Percentiles rank a stretch among this genome's conserved stretches.
Evolutionary conservation across 2,329 filamentous ascomycete genomes (phyloP).

Genomic region (Pyricularia sp.): DNA sequence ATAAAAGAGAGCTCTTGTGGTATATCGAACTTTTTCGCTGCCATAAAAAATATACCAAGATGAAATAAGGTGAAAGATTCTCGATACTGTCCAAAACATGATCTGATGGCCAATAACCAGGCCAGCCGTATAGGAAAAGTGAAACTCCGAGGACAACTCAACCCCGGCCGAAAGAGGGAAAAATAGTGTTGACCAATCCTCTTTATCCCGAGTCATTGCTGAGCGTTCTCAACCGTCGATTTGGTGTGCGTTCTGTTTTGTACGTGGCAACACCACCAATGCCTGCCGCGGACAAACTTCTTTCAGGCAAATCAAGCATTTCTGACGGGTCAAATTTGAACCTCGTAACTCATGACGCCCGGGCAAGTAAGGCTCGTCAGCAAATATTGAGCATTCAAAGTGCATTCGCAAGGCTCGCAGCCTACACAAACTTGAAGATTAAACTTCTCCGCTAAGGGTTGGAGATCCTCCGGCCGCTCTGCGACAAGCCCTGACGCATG

Average conservation of each 20-base stretch:
- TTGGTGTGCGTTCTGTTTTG: neutral
- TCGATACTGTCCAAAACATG: neutral
- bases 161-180: neutral
- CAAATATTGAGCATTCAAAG: neutral
- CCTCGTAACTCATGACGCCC: too few relatives aligned
- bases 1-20: neutral
- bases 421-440: neutral
- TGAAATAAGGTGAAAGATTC: neutral
- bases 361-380: neutral
- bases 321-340: too few relatives aligned
- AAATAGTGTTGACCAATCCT: neutral
- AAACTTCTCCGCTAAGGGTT: neutral
- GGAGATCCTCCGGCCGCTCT: neutral
- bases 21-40: neutral
- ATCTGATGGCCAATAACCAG: neutral
- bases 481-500: constrained; percentile 18
- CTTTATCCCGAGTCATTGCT: neutral
- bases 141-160: neutral
- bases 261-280: neutral
- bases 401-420: neutral
- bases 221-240: neutral
- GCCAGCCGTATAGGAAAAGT: neutral
- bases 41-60: neutral
- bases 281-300: neutral
- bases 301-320: neutral